Percentiles rank a stretch among this genome's conserved stretches.
Evolutionary conservation across 805 yeast genomes (phyloP).

Genomic region (Yarrowia divulgata): DNA sequence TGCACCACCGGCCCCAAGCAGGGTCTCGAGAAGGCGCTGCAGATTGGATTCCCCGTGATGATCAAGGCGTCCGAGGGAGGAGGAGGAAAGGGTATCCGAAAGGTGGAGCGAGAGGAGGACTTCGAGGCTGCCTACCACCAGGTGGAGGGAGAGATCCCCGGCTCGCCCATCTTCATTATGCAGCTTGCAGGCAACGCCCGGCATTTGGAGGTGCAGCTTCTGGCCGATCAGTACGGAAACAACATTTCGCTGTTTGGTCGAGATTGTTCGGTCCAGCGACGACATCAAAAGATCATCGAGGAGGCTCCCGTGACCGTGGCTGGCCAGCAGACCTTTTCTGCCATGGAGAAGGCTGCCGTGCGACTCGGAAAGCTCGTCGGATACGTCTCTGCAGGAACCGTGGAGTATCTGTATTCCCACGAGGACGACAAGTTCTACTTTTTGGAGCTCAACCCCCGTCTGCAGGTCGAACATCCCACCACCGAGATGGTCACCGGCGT

Average conservation of each 20-base stretch:
- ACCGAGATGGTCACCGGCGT: slow-evolving; percentile 99
- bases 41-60: slow-evolving; percentile 98
- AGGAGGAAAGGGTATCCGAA: slow-evolving; percentile 99
- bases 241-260: slow-evolving; percentile 97
- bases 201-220: slow-evolving; percentile 95
- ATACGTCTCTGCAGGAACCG: slow-evolving; percentile 99
- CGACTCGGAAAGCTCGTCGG: slow-evolving; percentile 97
- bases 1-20: slow-evolving; percentile 87
- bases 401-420: slow-evolving; percentile 94
- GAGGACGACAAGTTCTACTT: slow-evolving; percentile 94
- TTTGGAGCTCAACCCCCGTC: slow-evolving; percentile 95
- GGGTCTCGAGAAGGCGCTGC: slow-evolving; percentile 82
- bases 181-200: slow-evolving; percentile 96
- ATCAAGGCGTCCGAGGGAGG: slow-evolving; percentile 99
- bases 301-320: slow-evolving; percentile 99
- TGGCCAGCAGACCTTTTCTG: slow-evolving; percentile 77
- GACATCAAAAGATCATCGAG: slow-evolving; percentile 98
- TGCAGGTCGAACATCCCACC: slow-evolving; percentile 99
- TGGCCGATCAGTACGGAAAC: slow-evolving; percentile 98
- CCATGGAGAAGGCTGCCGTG: slow-evolving; percentile 97
- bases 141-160: slow-evolving; percentile 97
- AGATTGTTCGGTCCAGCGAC: slow-evolving; percentile 99
- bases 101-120: slow-evolving; percentile 84
- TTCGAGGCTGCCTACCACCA: slow-evolving; percentile 81
- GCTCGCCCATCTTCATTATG: slow-evolving; percentile 98